Percentiles rank a stretch among this genome's conserved stretches.
Evolutionary conservation across 495 filamentous ascomycete species (phyloP).

Genomic region (Penicillium subrubescens): DNA sequence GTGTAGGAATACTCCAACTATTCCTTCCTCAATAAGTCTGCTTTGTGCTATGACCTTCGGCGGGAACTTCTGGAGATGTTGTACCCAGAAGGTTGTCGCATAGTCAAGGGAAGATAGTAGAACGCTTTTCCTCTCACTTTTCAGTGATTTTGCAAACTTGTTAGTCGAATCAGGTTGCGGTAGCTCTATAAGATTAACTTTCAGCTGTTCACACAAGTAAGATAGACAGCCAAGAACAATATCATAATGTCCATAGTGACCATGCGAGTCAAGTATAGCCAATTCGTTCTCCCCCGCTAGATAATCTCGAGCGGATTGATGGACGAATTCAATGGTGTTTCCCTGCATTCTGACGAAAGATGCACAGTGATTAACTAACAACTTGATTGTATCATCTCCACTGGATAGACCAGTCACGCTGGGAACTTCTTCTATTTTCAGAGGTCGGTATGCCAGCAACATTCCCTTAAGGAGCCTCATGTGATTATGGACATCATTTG

Average conservation of each 20-base stretch:
- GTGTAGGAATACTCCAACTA: conserved; percentile 16
- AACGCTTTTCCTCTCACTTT: conserved; percentile 2
- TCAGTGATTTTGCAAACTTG: not conserved
- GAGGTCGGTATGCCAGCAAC: conserved; percentile 12
- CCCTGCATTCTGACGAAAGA: conserved; percentile 23
- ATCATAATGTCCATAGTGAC: conserved; percentile 18
- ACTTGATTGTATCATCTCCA: not conserved
- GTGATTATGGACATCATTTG: not conserved
- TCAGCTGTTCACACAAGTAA: conserved; percentile 19
- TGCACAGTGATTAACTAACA: conserved; percentile 11
- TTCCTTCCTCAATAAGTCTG: not conserved
- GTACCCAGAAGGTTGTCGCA: conserved; percentile 24
- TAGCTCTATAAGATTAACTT: conserved; percentile 21
- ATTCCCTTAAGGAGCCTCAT: conserved; percentile 11
- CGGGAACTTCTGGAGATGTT: conserved; percentile 14
- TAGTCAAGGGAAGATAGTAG: conserved; percentile 18
- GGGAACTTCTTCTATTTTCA: conserved; percentile 7
- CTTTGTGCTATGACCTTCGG: not conserved
- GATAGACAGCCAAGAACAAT: conserved; percentile 23
- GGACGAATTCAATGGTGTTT: conserved; percentile 22
- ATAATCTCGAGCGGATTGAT: conserved; percentile 25
- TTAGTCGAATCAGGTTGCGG: conserved; percentile 6
- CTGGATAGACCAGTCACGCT: not conserved
- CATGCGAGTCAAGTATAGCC: conserved; percentile 14
- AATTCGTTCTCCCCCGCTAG: conserved; percentile 15